phyloP scores from a whole-genome alignment of 768 basidiomycete species.

The Thelephora aurantiotincta region DNA sequence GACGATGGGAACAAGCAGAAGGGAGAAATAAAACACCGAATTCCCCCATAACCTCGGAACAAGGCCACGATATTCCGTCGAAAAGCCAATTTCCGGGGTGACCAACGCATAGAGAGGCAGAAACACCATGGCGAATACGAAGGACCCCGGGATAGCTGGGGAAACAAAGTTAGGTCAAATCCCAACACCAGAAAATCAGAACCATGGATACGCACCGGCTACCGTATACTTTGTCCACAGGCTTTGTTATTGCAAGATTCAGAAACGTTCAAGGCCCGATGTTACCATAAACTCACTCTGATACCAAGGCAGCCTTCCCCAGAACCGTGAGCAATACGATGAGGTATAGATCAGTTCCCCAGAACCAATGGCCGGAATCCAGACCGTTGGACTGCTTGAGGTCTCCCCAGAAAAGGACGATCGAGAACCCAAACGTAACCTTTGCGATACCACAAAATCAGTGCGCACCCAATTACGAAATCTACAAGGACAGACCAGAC shows the following conservation, averaged over 20 bases:
- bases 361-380: constrained; percentile 94
- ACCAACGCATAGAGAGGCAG: constrained; percentile 82
- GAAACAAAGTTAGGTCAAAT: not conserved
- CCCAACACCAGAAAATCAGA: not conserved
- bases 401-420: constrained; percentile 89
- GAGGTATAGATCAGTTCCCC: constrained; percentile 95
- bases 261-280: constrained; percentile 1
- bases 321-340: constrained; percentile 88
- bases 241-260: constrained; percentile 24
- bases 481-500: constrained; percentile 39
- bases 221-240: constrained; percentile 99
- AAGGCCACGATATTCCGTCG: constrained; percentile 79
- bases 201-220: constrained; percentile 37
- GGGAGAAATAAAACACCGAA: constrained; percentile 78
- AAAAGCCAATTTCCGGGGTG: constrained; percentile 79
- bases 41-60: constrained; percentile 86
- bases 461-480: not conserved
- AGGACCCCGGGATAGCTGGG: constrained; percentile 90
- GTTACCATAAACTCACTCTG: constrained; percentile 64
- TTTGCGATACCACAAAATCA: constrained; percentile 16
- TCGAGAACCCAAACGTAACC: constrained; percentile 79
- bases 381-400: constrained; percentile 67
- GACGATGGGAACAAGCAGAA: constrained; percentile 71
- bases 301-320: constrained; percentile 93
- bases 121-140: constrained; percentile 91